Base-by-base conservation (phyloP, 768 basidiomycete species). In the Tubosaeta sp. region DNA sequence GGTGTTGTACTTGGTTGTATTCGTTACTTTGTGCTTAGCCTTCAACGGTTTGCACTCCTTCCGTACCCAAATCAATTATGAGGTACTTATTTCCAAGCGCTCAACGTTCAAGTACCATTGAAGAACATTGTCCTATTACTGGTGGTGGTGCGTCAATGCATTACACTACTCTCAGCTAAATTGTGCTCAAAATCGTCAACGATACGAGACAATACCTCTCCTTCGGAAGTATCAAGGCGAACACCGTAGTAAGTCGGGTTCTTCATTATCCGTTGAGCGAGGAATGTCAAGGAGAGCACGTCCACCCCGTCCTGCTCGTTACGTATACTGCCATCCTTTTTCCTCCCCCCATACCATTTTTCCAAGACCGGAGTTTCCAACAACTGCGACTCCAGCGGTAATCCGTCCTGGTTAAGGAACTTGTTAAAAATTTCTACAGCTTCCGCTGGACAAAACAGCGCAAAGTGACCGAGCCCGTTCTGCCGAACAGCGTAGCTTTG, bases 201-300 rank as follows among this genome's bases (percentile, higher is more conserved):
- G 29, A 93, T 71, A 31, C 84, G 75, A 7, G 91, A 92, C 43
- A 95, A 67, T 43, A 74, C 78, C 53, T 83, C 79, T 49, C 78
- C 77, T 51, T 72, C 69, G 10, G 74, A 69, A 16, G 52, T 49
- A 27, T 63, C 71, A 2, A 71, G 67, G 14, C 65, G 56, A 49
- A 80, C 75, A 48, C 85, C 86, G 63, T 98, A 97, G 70, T 89
- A 97, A 0, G 81, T 79, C 13, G 95, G 91, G 69, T 98, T 98
- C 54, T 75, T 83, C 52, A 72, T 74, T 52, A 91, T 69, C 55
- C 95, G 78, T 41, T 77, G 76, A 5, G 83, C 76, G 31, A 95
- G 76, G 72, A 88, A 93, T 22, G 92, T 91, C 68, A 85, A 93
- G 0, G 87, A 85, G 33, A 97, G 71, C 16, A 77, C 72, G 60